Conservation (phyloP, 139 green algal genomes). For the Tetratostichococcus sp. region DNA sequence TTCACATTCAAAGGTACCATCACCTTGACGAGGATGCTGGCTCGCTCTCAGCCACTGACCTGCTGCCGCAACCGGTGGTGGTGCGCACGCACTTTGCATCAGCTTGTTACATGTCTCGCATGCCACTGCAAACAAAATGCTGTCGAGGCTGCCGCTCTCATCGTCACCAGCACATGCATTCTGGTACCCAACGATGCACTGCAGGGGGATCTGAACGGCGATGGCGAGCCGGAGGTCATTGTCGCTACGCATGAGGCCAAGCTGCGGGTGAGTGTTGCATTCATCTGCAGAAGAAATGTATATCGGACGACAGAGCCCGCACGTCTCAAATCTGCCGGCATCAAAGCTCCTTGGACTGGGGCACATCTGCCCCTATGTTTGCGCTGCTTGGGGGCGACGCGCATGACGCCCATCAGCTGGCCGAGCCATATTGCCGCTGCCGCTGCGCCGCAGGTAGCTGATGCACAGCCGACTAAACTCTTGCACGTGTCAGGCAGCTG, state of each 20-base stretch:
- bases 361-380: too few species aligned
- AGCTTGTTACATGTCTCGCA: neutral
- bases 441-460: too few species aligned
- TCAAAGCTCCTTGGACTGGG: neutral
- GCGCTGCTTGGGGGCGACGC: too few species aligned
- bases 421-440: too few species aligned
- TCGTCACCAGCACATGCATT: neutral
- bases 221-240: constrained; percentile 86
- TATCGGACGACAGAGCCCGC: neutral
- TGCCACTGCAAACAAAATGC: neutral
- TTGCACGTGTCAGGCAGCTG: too few species aligned
- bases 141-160: too few species aligned
- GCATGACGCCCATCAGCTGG: too few species aligned
- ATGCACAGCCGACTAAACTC: too few species aligned
- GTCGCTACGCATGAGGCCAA: constrained; percentile 61
- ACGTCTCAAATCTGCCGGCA: neutral
- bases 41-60: neutral
- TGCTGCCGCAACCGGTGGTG: constrained; percentile 20
- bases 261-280: constrained; percentile 51
- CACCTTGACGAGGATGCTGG: constrained; percentile 14
- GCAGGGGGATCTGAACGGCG: constrained; percentile 92
- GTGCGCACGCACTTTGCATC: neutral
- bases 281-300: neutral
- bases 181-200: neutral
- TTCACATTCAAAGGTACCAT: constrained; percentile 36